Conservation (phyloP, 805 yeast species). For the Yarrowia porcina region DNA sequence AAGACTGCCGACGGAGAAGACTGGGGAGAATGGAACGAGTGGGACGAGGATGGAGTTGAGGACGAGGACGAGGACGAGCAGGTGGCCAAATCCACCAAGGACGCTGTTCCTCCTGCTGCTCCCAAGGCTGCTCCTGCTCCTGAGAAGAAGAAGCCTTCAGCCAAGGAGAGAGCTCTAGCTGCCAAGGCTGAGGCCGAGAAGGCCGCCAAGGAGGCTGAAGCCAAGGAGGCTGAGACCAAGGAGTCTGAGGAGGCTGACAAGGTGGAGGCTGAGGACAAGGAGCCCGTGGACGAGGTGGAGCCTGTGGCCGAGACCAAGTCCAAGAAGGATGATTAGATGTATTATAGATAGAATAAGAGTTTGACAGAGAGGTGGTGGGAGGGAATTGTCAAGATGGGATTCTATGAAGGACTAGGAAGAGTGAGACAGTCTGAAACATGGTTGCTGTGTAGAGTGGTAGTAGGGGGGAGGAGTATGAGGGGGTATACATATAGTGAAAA, state of each 20-base stretch:
- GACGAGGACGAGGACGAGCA: constrained; percentile 15
- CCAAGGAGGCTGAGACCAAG: not conserved
- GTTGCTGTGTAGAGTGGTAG: not conserved
- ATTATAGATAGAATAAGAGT: constrained; percentile 17
- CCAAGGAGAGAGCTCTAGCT: constrained; percentile 22
- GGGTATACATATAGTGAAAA: no score
- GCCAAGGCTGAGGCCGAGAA: constrained; percentile 22
- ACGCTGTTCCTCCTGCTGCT: constrained; percentile 2
- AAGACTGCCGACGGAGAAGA: constrained; percentile 31
- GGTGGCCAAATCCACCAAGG: constrained; percentile 12
- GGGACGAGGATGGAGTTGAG: constrained; percentile 12
- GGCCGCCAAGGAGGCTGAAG: constrained; percentile 17
- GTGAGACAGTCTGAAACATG: not conserved
- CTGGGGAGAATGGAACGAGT: constrained; percentile 35
- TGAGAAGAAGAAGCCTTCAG: constrained; percentile 6
- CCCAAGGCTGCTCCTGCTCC: not conserved
- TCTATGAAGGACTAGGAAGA: no score
- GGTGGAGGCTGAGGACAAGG: not conserved
- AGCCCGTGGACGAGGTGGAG: not conserved
- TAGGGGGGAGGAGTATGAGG: no score
- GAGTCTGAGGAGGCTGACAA: not conserved
- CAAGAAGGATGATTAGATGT: constrained; percentile 23
- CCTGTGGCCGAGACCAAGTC: constrained; percentile 6
- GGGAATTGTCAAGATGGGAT: no score
- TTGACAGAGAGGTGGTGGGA: not conserved